These are phyloP conservation scores for Blakeslea trispora DNA, from an alignment of 371 early-diverging fungal species.

Conservation along the genomic window DNA sequence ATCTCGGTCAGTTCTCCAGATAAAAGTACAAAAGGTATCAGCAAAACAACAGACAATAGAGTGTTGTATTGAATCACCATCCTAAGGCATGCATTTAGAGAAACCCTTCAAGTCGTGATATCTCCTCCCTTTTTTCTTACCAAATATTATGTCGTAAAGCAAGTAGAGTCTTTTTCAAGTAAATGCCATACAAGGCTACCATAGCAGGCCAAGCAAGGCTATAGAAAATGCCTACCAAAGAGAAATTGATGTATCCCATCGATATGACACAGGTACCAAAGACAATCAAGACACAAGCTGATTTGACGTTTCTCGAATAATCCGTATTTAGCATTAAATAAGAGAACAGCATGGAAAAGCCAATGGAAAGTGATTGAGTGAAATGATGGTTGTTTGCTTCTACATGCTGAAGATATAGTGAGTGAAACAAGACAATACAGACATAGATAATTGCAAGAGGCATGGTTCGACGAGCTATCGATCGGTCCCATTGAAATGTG, in stretches of 20 bases:
- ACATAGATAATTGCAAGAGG: slow-evolving; percentile 60
- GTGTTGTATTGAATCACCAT: slow-evolving; percentile 23
- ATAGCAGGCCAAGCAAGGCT: slow-evolving; percentile 56
- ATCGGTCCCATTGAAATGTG: slow-evolving; percentile 48
- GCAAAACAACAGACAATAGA: slow-evolving; percentile 14
- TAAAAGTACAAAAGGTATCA: slow-evolving; percentile 18
- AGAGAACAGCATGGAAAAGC: slow-evolving; percentile 60
- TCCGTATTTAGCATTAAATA: slow-evolving; percentile 46
- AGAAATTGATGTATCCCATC: slow-evolving; percentile 60
- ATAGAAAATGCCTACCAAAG: slow-evolving; percentile 53
- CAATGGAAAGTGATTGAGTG: slow-evolving; percentile 59
- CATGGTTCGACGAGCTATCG: slow-evolving; percentile 46
- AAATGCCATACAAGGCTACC: slow-evolving; percentile 62
- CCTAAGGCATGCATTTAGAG: too few species aligned
- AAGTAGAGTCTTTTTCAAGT: slow-evolving; percentile 59
- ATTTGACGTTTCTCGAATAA: slow-evolving; percentile 34
- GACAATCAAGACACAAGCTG: slow-evolving; percentile 53
- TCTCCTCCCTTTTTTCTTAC: too few species aligned
- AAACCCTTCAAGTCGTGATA: too few species aligned
- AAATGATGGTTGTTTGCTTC: slow-evolving; percentile 63
- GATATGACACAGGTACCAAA: slow-evolving; percentile 57
- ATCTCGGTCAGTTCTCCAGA: slow-evolving; percentile 25
- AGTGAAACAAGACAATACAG: slow-evolving; percentile 58
- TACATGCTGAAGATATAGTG: slow-evolving; percentile 59
- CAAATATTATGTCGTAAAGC: slow-evolving; percentile 61